These are phyloP conservation scores for Daphne laureola DNA, from an alignment of 441 rosid species.

Conservation along the genomic window DNA sequence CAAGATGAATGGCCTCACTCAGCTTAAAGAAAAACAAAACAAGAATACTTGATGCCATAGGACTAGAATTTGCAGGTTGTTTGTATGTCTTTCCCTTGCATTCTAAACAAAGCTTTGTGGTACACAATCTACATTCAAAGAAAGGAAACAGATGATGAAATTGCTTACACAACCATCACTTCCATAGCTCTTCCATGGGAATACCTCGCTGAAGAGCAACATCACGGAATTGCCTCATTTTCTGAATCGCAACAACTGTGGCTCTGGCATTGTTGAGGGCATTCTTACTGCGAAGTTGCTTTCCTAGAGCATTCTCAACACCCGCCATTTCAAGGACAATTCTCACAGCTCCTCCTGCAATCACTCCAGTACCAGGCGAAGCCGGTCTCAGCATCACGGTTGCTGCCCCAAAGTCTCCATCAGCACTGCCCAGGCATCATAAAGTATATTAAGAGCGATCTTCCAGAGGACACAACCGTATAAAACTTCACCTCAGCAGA, in stretches of 20 bases:
- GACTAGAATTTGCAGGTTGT: too few species aligned
- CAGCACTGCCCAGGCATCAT: constrained; percentile 44
- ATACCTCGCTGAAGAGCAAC: constrained; percentile 87
- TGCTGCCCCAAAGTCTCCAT: constrained; percentile 86
- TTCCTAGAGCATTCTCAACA: constrained; percentile 80
- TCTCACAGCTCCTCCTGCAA: constrained; percentile 93
- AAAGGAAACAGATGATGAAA: neutral
- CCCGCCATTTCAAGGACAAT: constrained; percentile 95
- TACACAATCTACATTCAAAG: constrained; percentile 14
- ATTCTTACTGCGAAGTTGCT: constrained; percentile 74
- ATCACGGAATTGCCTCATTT: constrained; percentile 77
- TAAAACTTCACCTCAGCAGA: too few species aligned
- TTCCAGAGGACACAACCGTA: too few species aligned
- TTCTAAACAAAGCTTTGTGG: constrained; percentile 13
- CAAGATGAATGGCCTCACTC: too few species aligned
- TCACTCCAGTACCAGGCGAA: constrained; percentile 90
- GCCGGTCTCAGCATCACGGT: constrained; percentile 98
- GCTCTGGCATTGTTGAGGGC: constrained; percentile 95
- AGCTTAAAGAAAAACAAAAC: too few species aligned
- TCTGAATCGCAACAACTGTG: constrained; percentile 65
- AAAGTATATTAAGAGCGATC: neutral
- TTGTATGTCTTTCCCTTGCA: constrained; percentile 11
- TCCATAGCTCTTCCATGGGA: constrained; percentile 94
- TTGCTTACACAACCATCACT: constrained; percentile 25
- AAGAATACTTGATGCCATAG: too few species aligned